phyloP scores from a whole-genome alignment of 2,329 filamentous ascomycete species.

The Reticulascus tulasneorum region DNA sequence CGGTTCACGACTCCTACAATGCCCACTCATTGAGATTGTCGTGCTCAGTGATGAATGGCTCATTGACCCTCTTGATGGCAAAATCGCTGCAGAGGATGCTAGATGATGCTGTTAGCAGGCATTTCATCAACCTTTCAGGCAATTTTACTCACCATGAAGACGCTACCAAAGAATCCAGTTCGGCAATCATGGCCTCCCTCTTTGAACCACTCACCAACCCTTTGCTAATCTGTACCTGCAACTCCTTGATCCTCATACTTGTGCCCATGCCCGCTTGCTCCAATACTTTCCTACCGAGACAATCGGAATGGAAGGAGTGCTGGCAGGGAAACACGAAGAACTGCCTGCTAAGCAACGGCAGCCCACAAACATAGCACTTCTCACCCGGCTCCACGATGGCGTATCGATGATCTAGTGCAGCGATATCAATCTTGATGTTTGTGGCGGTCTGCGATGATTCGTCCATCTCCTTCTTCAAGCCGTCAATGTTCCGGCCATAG shows the following conservation, averaged over 20 bases:
- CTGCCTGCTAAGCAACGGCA: conserved; percentile 83
- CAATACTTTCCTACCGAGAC: conserved; percentile 79
- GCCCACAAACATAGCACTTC: conserved; percentile 81
- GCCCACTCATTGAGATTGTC: conserved; percentile 83
- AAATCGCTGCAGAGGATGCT: conserved; percentile 93
- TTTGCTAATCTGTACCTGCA: conserved; percentile 79
- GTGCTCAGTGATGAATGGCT: conserved; percentile 74
- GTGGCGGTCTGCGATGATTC: conserved; percentile 82
- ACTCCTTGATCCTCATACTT: conserved; percentile 75
- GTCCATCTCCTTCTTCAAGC: conserved; percentile 90
- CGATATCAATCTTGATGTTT: conserved; percentile 88
- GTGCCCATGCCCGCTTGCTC: conserved; percentile 74
- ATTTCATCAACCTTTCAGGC: not conserved
- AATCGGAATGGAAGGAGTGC: conserved; percentile 96
- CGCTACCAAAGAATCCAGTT: conserved; percentile 89
- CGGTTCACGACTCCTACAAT: too few relatives aligned
- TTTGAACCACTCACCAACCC: conserved; percentile 66
- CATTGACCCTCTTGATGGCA: conserved; percentile 90
- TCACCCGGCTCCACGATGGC: conserved; percentile 96
- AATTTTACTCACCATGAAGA: conserved; percentile 67
- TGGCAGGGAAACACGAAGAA: conserved; percentile 99
- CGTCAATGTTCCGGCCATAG: conserved; percentile 87
- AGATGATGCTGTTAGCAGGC: conserved; percentile 18
- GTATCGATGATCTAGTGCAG: conserved; percentile 79
- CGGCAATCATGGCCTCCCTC: conserved; percentile 78